Evolutionary conservation across 225 moss, liverwort and hornwort genomes (phyloP).

Genomic region (Antitrichia curtipendula): DNA sequence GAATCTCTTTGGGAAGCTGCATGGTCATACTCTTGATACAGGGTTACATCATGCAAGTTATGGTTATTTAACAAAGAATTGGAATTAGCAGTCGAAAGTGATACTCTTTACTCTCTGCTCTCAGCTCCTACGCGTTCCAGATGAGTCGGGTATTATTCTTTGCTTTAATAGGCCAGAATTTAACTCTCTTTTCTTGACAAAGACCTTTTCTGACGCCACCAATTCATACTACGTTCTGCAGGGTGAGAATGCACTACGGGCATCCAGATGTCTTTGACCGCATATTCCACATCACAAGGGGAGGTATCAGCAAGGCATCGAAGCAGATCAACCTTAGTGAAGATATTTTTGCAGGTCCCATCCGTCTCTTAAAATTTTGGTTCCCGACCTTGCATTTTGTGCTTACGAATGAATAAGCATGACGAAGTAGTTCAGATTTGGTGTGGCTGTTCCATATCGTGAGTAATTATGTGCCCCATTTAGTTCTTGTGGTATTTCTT

Average conservation of each 20-base stretch:
- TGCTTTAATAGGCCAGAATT: background rate
- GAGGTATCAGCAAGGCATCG: conserved; percentile 59
- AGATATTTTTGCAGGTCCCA: conserved; percentile 55
- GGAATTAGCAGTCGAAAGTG: background rate
- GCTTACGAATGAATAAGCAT: background rate
- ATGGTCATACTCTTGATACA: background rate
- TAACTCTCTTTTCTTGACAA: background rate
- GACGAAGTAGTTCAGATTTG: background rate
- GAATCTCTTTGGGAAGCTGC: background rate
- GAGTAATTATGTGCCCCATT: background rate
- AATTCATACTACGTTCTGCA: background rate
- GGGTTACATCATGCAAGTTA: background rate
- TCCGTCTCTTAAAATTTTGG: background rate
- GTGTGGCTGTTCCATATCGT: background rate
- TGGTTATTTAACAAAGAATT: background rate
- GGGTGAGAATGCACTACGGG: conserved; percentile 64
- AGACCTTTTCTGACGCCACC: background rate
- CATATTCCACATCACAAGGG: conserved; percentile 42
- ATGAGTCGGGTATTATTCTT: background rate
- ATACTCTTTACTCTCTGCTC: background rate
- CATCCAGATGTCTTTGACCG: conserved; percentile 50
- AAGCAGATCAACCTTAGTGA: conserved; percentile 52
- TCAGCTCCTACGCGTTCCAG: background rate
- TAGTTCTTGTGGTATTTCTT: background rate
- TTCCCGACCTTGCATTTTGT: background rate